These are phyloP conservation scores for Epichloe brachyelytri DNA, from an alignment of 2,329 filamentous ascomycete genomes.

Conservation along the genomic window DNA sequence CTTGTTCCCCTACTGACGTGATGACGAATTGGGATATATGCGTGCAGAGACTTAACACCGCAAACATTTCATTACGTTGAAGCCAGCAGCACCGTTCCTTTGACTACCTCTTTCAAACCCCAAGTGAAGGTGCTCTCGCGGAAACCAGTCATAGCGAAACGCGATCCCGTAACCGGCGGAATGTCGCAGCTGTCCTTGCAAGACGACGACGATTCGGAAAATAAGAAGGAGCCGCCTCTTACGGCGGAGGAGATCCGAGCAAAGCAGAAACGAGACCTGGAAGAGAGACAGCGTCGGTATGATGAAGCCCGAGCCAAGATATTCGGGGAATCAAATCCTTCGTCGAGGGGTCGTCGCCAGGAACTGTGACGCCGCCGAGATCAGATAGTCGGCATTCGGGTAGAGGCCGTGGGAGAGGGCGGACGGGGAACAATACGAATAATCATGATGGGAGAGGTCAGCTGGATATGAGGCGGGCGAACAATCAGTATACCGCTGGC, in stretches of 20 bases:
- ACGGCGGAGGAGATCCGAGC: slow-evolving; percentile 66
- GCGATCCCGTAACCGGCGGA: slow-evolving; percentile 36
- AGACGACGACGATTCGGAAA: slow-evolving; percentile 50
- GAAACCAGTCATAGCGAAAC: slow-evolving; percentile 54
- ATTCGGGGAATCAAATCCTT: slow-evolving; percentile 51
- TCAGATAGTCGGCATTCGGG: slow-evolving; percentile 21
- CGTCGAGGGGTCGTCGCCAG: slow-evolving; percentile 49
- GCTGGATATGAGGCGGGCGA: slow-evolving; percentile 7
- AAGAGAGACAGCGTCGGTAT: slow-evolving; percentile 84
- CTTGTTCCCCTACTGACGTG: slow-evolving; percentile 3
- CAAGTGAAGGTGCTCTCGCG: slow-evolving; percentile 75
- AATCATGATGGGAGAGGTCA: slow-evolving; percentile 7
- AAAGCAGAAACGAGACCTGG: slow-evolving; percentile 64
- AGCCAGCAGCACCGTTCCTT: slow-evolving; percentile 46
- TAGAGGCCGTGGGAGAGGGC: slow-evolving; percentile 32
- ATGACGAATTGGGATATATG: background rate
- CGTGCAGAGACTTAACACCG: slow-evolving; percentile 49
- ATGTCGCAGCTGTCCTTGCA: slow-evolving; percentile 31
- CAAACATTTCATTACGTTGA: slow-evolving; percentile 66
- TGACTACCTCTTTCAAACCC: slow-evolving; percentile 60
- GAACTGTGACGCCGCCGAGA: slow-evolving; percentile 45
- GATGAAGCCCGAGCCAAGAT: slow-evolving; percentile 80
- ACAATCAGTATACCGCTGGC: slow-evolving; percentile 19
- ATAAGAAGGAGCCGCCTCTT: slow-evolving; percentile 47
- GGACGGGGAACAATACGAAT: slow-evolving; percentile 13